Base-by-base conservation (phyloP, 2,329 filamentous ascomycete species). In the Fusarium sp. region DNA sequence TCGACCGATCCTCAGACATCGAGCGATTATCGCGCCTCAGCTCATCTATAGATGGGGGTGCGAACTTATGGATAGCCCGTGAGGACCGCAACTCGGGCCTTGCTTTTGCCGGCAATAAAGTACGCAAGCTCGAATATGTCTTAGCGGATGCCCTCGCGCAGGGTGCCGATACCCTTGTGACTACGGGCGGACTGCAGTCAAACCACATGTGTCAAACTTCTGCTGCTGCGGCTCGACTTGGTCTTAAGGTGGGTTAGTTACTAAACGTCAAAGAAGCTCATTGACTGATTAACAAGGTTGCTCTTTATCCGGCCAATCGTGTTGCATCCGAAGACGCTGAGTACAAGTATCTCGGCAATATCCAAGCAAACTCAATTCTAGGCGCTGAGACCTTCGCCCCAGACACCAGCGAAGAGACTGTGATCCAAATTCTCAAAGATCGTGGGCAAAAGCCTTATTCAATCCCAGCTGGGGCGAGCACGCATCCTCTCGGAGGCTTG, bases 191-290 rank as follows among this genome's bases (percentile, higher is more conserved):
- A 6, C 37, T 72, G 4, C 70, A 72, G 11, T 73, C 69, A 7
- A 72, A 72, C 16, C 70, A 72, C 9, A 72, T 72, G 70, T 73
- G 69, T 11, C 70, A 72, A 35, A 73, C 70, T 15, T 60, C 70
- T 38, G 70, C 70, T 18, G 70, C 70, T 30, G 69, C 69, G 9
- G 54, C 65, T 37, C 56, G 65, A 32, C 65, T 72, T 32, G 70
- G 70, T 5, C 70, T 72, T 0, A 33, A 70, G 28, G 70, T 72
- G 16, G 10, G 40, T 38, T 4, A 13, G 4, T 9, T 4, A 3
- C 6, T 16, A n/a, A 2, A 1, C 11, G 3, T 13, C 2, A 7
- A 11, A 18, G 8, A 18, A 12, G 7, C 3, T 3, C 1, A 12
- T 28, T 69, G 10, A 42, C 37, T 25, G 15, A 54, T 25, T 3